Evolutionary conservation across 495 filamentous ascomycete genomes (phyloP).

Genomic region (Ramalina peruviana): DNA sequence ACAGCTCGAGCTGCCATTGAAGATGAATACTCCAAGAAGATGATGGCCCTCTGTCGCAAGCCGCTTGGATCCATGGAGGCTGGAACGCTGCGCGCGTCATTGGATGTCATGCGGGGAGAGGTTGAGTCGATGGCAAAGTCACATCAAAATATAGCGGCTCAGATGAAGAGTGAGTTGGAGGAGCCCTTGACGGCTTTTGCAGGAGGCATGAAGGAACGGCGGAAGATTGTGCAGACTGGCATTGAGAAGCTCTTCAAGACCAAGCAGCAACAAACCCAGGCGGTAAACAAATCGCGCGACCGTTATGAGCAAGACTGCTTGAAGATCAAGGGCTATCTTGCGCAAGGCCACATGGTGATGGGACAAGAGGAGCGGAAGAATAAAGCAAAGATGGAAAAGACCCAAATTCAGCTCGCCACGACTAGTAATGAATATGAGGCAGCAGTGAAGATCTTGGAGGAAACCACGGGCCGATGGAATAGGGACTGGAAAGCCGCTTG

Average conservation of each 20-base stretch:
- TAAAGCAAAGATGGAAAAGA: constrained; percentile 97
- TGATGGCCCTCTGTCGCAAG: constrained; percentile 75
- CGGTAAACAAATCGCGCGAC: constrained; percentile 92
- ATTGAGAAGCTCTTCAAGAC: constrained; percentile 88
- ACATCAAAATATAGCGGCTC: constrained; percentile 73
- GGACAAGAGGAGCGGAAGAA: constrained; percentile 98
- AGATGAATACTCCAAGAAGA: constrained; percentile 93
- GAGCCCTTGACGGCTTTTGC: constrained; percentile 85
- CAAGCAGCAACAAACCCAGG: constrained; percentile 80
- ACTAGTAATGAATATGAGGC: constrained; percentile 89
- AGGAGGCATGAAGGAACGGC: constrained; percentile 83
- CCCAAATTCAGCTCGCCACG: constrained; percentile 80
- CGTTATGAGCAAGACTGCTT: constrained; percentile 93
- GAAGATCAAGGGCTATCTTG: constrained; percentile 95
- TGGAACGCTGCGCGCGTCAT: constrained; percentile 66
- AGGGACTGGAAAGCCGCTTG: constrained; percentile 94
- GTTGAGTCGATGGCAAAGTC: constrained; percentile 91
- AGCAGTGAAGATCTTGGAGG: constrained; percentile 84
- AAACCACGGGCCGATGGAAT: constrained; percentile 93
- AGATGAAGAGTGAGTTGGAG: constrained; percentile 97
- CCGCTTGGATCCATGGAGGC: constrained; percentile 77
- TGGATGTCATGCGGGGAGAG: constrained; percentile 79
- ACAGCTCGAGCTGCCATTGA: constrained; percentile 83
- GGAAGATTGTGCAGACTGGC: constrained; percentile 87
- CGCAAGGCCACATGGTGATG: constrained; percentile 99